A percentile compares a stretch with the other conserved stretches of the same genome.
Evolutionary conservation across 192 early-diverging fungal species (phyloP).

Genomic region (Mortierella alpina): DNA sequence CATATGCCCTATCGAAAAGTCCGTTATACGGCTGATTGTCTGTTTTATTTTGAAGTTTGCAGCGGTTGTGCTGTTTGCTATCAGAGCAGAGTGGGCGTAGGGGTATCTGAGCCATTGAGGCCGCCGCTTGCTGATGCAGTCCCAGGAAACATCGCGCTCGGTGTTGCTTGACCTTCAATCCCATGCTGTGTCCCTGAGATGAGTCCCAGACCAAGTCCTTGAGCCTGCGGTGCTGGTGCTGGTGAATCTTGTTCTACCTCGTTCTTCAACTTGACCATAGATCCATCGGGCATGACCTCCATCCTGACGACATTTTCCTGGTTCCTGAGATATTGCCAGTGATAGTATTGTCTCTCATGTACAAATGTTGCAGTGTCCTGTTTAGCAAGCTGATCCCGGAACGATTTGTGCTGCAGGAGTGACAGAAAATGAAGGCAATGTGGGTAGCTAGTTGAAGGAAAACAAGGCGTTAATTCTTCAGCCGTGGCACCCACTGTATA

Average conservation of each 20-base stretch:
- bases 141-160: too few relatives aligned
- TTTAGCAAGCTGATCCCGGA: constrained; percentile 80
- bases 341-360: constrained; percentile 84
- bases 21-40: too few relatives aligned
- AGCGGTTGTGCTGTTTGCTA: too few relatives aligned
- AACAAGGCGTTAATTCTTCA: not conserved
- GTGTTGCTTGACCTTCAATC: too few relatives aligned
- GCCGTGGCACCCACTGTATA: not conserved
- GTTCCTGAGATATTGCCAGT: constrained; percentile 74
- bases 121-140: too few relatives aligned
- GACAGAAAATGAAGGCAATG: constrained; percentile 89
- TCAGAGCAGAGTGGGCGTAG: too few relatives aligned
- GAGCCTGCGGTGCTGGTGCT: not conserved
- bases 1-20: not conserved
- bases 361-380: constrained; percentile 78
- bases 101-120: too few relatives aligned
- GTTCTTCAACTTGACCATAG: constrained; percentile 35
- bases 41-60: too few relatives aligned
- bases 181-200: too few relatives aligned
- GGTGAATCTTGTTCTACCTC: not conserved
- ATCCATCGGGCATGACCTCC: constrained; percentile 52
- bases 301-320: constrained; percentile 52
- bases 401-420: constrained; percentile 82
- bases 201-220: too few relatives aligned
- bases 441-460: constrained; percentile 75